Percentiles rank a stretch among this genome's conserved stretches.
Evolutionary conservation across 2,329 filamentous ascomycete species (phyloP).

Genomic region (Nemania sp.): DNA sequence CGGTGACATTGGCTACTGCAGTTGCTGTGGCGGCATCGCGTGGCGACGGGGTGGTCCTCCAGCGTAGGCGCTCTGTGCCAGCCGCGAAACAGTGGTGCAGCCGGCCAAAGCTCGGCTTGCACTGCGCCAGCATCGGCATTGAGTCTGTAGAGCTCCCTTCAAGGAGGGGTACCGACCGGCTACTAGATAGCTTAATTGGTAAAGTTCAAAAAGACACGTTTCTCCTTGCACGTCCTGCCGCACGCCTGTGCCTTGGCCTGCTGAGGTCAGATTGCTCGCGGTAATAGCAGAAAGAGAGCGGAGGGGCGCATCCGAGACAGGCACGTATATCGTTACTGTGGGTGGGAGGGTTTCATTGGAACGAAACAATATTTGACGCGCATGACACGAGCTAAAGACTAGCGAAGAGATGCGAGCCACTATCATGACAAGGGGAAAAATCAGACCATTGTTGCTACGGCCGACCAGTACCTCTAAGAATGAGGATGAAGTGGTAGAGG

Average conservation of each 20-base stretch:
- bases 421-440: neutral
- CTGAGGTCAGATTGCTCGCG: conserved; percentile 7
- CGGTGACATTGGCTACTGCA: neutral
- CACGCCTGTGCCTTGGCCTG: neutral
- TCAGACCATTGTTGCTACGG: too few species aligned
- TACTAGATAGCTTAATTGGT: neutral
- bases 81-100: conserved; percentile 32
- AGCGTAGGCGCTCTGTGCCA: conserved; percentile 25
- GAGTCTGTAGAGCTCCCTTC: conserved; percentile 7
- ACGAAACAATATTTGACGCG: conserved; percentile 2
- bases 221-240: conserved; percentile 1
- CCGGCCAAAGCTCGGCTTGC: conserved; percentile 34
- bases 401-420: too few species aligned
- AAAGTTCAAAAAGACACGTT: conserved; percentile 19
- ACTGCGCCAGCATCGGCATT: conserved; percentile 32
- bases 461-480: too few species aligned
- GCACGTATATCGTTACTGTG: conserved; percentile 5
- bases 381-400: conserved; percentile 2
- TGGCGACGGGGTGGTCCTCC: conserved; percentile 11
- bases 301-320: conserved; percentile 14
- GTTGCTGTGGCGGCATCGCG: conserved; percentile 9
- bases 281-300: conserved; percentile 13
- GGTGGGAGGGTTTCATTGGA: conserved; percentile 22
- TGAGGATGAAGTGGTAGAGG: too few species aligned
- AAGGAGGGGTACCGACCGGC: conserved; percentile 11